Conservation (phyloP, 306 rosid species). For the Hippophae gyantsensis region DNA sequence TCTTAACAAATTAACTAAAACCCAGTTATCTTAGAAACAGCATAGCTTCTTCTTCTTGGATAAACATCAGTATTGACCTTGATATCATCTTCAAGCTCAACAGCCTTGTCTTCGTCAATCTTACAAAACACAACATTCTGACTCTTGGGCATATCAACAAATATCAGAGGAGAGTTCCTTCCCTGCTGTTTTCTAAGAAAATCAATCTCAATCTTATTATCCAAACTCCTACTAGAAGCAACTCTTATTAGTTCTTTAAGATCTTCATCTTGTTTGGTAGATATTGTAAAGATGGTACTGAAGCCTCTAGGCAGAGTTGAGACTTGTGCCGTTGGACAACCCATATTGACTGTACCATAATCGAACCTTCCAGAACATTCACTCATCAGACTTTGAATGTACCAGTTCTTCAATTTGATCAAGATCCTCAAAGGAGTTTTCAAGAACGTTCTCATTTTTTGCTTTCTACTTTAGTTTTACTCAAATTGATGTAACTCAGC, state of each 20-base stretch:
- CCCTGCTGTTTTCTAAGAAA: background rate
- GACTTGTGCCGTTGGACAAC: slow-evolving; percentile 22
- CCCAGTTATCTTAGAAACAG: slow-evolving; percentile 18
- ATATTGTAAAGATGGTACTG: slow-evolving; percentile 26
- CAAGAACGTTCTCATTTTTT: slow-evolving; percentile 12
- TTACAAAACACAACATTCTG: slow-evolving; percentile 39
- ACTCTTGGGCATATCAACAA: slow-evolving; percentile 23
- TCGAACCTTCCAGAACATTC: slow-evolving; percentile 21
- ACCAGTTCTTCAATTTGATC: slow-evolving; percentile 35
- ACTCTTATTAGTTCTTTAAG: slow-evolving; percentile 41
- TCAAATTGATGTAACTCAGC: slow-evolving; percentile 6
- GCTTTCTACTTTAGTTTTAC: slow-evolving; percentile 15
- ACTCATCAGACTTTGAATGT: slow-evolving; percentile 40
- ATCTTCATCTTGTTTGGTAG: slow-evolving; percentile 17
- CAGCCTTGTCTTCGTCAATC: slow-evolving; percentile 56
- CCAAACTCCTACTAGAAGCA: slow-evolving; percentile 21
- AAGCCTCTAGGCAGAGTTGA: slow-evolving; percentile 37
- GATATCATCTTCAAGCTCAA: slow-evolving; percentile 33
- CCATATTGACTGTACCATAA: slow-evolving; percentile 15
- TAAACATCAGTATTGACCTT: slow-evolving; percentile 13
- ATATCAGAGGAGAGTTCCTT: background rate
- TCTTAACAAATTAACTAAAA: too few relatives aligned
- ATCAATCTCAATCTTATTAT: background rate
- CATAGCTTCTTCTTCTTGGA: slow-evolving; percentile 46
- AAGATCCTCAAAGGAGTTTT: slow-evolving; percentile 38